phyloP scores from a whole-genome alignment of 495 filamentous ascomycete species.

The Neurospora discreta region DNA sequence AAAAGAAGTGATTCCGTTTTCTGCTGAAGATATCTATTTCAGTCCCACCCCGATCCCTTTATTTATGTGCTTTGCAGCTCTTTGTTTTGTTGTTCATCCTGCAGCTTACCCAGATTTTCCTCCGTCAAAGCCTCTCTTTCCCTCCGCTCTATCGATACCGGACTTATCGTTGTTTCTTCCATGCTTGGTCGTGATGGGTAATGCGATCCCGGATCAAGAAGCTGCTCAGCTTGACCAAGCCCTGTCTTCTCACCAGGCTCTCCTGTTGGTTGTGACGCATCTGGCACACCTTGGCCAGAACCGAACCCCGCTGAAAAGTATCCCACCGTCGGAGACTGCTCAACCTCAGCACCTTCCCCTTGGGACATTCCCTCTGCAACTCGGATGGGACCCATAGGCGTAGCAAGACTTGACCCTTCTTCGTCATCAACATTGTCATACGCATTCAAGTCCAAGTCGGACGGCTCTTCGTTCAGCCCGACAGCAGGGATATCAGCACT shows the following conservation, averaged over 20 bases:
- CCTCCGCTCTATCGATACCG: background rate
- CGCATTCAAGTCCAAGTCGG: background rate
- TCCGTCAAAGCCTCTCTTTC: conserved; percentile 23
- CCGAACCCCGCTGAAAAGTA: background rate
- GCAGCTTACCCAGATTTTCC: conserved; percentile 24
- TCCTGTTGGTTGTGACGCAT: background rate
- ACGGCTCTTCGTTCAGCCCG: conserved; percentile 1
- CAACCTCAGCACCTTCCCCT: background rate
- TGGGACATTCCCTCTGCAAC: background rate
- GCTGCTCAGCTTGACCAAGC: background rate
- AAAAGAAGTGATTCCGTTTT: background rate
- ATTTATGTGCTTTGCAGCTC: background rate
- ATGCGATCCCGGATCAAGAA: background rate
- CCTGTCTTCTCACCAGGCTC: background rate
- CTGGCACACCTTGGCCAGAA: background rate
- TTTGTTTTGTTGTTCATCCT: conserved; percentile 8
- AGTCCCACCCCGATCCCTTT: background rate
- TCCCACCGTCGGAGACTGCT: background rate
- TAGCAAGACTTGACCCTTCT: background rate
- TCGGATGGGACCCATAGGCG: background rate
- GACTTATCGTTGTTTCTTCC: background rate
- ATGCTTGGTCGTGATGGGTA: background rate
- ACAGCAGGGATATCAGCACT: conserved; percentile 21
- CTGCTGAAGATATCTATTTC: background rate
- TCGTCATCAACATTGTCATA: background rate